phyloP scores from a whole-genome alignment of 768 basidiomycete genomes.

The Suillus bovinus region DNA sequence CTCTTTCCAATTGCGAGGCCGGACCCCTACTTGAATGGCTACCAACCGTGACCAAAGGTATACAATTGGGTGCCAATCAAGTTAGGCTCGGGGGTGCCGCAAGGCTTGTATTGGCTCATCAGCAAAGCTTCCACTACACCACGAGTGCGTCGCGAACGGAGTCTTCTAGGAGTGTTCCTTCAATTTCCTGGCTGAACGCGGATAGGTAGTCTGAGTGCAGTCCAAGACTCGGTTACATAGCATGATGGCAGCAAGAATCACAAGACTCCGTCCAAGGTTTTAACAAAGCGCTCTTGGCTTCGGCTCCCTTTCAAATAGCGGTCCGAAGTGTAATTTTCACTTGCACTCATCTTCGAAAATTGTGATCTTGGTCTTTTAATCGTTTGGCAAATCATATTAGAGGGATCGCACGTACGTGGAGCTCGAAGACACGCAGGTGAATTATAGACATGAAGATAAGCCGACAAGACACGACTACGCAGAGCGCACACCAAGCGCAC shows the following conservation, averaged over 20 bases:
- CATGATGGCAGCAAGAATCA: neutral
- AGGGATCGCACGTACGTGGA: too few species aligned
- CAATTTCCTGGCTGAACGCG: neutral
- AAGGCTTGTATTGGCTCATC: neutral
- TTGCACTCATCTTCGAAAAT: neutral
- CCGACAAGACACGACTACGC: too few species aligned
- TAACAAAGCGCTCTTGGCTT: neutral
- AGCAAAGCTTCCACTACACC: neutral
- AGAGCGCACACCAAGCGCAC: too few species aligned
- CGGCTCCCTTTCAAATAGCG: too few species aligned
- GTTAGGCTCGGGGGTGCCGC: neutral
- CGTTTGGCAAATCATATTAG: neutral
- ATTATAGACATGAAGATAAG: too few species aligned
- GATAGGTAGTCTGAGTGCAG: neutral
- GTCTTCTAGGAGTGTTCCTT: neutral
- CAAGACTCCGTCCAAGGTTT: too few species aligned
- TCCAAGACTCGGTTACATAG: neutral
- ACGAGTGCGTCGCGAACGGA: neutral
- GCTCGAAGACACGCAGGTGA: too few species aligned
- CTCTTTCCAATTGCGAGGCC: neutral
- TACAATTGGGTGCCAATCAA: neutral
- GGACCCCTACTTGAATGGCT: neutral
- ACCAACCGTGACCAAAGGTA: neutral
- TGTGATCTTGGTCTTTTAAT: neutral
- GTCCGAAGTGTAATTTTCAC: neutral